Evolutionary conservation across 495 filamentous ascomycete species (phyloP).

Genomic region (Tuber melanosporum): DNA sequence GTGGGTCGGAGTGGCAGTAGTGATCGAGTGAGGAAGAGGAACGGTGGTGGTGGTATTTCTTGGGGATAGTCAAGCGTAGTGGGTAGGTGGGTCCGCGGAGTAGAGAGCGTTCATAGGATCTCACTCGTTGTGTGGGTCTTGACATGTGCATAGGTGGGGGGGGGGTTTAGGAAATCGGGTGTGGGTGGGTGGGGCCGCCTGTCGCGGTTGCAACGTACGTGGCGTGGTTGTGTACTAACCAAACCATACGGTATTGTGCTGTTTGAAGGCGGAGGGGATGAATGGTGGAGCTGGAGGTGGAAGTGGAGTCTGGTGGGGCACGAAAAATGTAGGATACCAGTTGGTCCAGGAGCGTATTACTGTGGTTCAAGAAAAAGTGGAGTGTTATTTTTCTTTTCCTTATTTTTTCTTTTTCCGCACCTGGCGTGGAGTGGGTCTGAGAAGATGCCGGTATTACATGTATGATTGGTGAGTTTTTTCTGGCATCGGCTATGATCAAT

Average conservation of each 20-base stretch:
- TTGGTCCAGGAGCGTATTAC: not conserved
- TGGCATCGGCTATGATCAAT: not conserved
- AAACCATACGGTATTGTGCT: not conserved
- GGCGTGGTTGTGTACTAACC: not conserved
- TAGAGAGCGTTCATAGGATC: not conserved
- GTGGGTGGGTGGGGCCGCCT: conserved; percentile 3
- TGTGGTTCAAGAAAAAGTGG: not conserved
- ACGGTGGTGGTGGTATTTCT: not conserved
- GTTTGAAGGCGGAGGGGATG: not conserved
- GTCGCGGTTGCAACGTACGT: not conserved
- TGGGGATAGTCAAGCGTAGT: not conserved
- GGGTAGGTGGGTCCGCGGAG: not conserved
- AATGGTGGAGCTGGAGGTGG: not conserved
- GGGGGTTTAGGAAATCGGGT: not conserved
- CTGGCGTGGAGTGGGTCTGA: not conserved
- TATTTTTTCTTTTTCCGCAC: conserved; percentile 7
- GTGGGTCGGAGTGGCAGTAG: not conserved
- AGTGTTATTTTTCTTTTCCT: not conserved
- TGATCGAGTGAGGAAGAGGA: not conserved
- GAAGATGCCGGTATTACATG: not conserved
- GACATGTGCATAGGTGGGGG: not conserved
- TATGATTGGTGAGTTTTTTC: not conserved
- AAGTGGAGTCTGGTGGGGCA: conserved; percentile 2
- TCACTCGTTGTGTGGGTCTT: not conserved
- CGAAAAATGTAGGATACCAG: not conserved